Evolutionary conservation across 306 rosid genomes (phyloP).

Genomic region (Adenanthera pavonina): DNA sequence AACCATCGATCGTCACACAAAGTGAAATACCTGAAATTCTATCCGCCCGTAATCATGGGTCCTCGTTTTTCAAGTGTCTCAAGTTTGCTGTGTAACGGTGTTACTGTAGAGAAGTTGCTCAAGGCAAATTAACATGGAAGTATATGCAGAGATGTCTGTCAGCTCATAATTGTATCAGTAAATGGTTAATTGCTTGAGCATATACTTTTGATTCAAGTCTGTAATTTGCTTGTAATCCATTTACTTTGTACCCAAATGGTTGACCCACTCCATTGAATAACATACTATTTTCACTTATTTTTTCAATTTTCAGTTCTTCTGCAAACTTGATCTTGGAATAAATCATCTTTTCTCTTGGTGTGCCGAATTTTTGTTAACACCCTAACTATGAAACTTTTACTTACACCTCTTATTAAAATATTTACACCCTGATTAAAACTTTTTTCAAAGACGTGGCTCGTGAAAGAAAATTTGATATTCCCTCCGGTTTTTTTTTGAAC

Average conservation of each 20-base stretch:
- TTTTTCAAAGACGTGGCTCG: too few relatives aligned
- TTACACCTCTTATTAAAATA: too few relatives aligned
- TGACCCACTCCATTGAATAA: neutral
- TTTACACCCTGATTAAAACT: too few relatives aligned
- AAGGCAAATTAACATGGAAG: conserved; percentile 19
- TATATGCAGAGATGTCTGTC: conserved; percentile 22
- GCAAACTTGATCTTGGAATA: neutral
- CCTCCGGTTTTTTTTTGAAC: too few relatives aligned
- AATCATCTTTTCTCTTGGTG: neutral
- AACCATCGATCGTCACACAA: conserved; percentile 21
- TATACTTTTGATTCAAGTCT: neutral
- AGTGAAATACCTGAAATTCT: conserved; percentile 22
- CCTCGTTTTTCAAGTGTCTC: conserved; percentile 22
- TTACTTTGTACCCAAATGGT: conserved; percentile 20
- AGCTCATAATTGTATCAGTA: conserved; percentile 1
- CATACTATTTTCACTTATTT: neutral
- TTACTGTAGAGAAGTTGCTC: conserved; percentile 27
- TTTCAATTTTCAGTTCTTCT: neutral
- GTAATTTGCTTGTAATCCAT: conserved; percentile 17
- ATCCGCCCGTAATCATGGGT: conserved; percentile 32
- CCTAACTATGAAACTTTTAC: neutral
- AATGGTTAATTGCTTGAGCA: conserved; percentile 9
- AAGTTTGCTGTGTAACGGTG: conserved; percentile 31
- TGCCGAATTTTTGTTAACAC: neutral
- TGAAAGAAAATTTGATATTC: too few relatives aligned